Evolutionary conservation across 306 rosid genomes (phyloP).

Genomic region (Aeschynomene evenia): DNA sequence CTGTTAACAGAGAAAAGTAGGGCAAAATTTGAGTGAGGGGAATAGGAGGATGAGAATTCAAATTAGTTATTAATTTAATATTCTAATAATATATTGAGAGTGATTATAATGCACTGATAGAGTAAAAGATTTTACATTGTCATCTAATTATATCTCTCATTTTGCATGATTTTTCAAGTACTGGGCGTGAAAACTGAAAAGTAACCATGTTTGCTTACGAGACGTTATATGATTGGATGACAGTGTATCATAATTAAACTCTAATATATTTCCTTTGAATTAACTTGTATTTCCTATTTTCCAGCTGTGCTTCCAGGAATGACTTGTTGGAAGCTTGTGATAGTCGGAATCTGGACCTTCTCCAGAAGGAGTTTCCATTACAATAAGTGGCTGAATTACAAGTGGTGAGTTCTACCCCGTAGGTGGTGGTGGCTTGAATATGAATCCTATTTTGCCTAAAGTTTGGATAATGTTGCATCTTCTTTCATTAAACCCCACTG

Average conservation of each 20-base stretch:
- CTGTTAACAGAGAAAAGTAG: neutral
- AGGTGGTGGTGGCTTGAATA: slow-evolving; percentile 24
- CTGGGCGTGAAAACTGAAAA: too few species aligned
- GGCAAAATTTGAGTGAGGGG: neutral
- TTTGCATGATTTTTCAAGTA: too few species aligned
- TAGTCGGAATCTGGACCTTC: slow-evolving; percentile 82
- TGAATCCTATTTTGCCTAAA: neutral
- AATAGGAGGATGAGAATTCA: neutral
- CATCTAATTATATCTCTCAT: too few species aligned
- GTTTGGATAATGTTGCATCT: slow-evolving; percentile 17
- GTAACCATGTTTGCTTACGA: too few species aligned
- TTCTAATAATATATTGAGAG: too few species aligned
- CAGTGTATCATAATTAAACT: too few species aligned
- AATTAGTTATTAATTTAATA: neutral
- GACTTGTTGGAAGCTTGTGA: slow-evolving; percentile 97
- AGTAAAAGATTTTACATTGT: too few species aligned
- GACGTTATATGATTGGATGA: too few species aligned
- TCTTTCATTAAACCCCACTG: neutral
- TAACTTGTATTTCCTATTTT: slow-evolving; percentile 25
- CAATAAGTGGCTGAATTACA: slow-evolving; percentile 33
- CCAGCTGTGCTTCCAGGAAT: slow-evolving; percentile 94
- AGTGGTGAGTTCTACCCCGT: neutral
- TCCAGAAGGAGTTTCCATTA: slow-evolving; percentile 92
- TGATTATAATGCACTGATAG: too few species aligned
- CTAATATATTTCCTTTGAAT: neutral